These are phyloP conservation scores for Lactifluus subvellereus DNA, from an alignment of 768 basidiomycete genomes.

Conservation along the genomic window DNA sequence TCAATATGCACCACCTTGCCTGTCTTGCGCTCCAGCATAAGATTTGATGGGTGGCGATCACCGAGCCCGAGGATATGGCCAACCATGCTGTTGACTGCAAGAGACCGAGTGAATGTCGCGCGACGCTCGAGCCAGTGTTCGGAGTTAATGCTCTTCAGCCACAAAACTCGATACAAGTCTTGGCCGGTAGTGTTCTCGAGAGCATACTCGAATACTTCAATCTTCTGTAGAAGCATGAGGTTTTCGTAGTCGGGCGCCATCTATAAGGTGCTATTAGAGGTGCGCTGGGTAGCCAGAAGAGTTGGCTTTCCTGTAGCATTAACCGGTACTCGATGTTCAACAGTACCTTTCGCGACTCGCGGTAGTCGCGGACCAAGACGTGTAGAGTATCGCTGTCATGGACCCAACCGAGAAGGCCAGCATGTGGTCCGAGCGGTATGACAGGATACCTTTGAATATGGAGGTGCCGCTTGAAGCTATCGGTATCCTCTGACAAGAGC, in stretches of 20 bases:
- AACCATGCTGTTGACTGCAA: constrained; percentile 97
- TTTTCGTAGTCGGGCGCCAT: constrained; percentile 99
- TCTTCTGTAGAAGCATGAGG: constrained; percentile 89
- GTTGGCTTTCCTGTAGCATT: constrained; percentile 76
- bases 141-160: constrained; percentile 92
- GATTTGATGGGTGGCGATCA: constrained; percentile 96
- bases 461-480: constrained; percentile 92
- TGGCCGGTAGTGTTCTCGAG: constrained; percentile 98
- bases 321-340: constrained; percentile 98
- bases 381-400: constrained; percentile 94
- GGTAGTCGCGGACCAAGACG: constrained; percentile 91
- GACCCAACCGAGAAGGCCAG: constrained; percentile 93
- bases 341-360: constrained; percentile 92
- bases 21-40: constrained; percentile 84
- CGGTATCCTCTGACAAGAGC: constrained; percentile 83
- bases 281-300: neutral
- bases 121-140: constrained; percentile 98
- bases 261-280: constrained; percentile 36
- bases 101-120: constrained; percentile 90
- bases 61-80: constrained; percentile 96
- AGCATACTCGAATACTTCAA: constrained; percentile 98
- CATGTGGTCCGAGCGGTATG: constrained; percentile 92
- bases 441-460: constrained; percentile 92
- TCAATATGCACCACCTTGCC: constrained; percentile 97
- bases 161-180: constrained; percentile 92